phyloP scores from a whole-genome alignment of 2,329 filamentous ascomycete species.

The Chaetothyriales sp. region DNA sequence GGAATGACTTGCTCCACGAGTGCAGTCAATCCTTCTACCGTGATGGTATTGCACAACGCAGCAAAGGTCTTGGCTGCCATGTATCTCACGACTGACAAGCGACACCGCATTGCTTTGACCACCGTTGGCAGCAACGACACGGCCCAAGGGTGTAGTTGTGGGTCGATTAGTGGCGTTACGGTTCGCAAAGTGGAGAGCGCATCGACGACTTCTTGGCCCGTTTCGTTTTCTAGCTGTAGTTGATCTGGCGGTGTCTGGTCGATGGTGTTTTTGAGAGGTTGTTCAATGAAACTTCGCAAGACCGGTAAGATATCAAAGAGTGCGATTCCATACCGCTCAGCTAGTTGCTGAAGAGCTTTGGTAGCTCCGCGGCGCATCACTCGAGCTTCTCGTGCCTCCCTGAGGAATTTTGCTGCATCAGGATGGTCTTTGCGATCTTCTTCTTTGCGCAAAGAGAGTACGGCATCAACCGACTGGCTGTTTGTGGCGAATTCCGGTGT shows the following conservation, averaged over 20 bases:
- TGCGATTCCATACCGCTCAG: conserved; percentile 60
- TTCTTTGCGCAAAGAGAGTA: conserved; percentile 90
- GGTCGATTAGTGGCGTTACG: conserved; percentile 76
- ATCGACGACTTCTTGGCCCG: conserved; percentile 89
- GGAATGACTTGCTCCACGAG: conserved; percentile 86
- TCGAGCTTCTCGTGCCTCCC: conserved; percentile 74
- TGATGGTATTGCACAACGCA: conserved; percentile 92
- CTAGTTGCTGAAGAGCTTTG: conserved; percentile 79
- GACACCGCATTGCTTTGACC: conserved; percentile 73
- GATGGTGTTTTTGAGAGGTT: conserved; percentile 58
- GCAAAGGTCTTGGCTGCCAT: conserved; percentile 95
- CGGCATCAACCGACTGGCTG: conserved; percentile 60
- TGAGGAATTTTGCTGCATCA: conserved; percentile 79
- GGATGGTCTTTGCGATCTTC: conserved; percentile 88
- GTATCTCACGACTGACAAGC: conserved; percentile 84
- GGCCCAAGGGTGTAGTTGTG: conserved; percentile 63
- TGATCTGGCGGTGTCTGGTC: conserved; percentile 23
- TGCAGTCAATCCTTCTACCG: conserved; percentile 88
- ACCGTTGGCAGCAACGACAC: conserved; percentile 73
- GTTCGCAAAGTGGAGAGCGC: conserved; percentile 85
- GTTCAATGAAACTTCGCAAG: conserved; percentile 65
- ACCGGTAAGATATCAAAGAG: conserved; percentile 77
- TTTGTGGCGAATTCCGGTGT: conserved; percentile 90
- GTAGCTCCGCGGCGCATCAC: conserved; percentile 89
- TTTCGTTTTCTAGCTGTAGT: conserved; percentile 52